Evolutionary conservation across 495 filamentous ascomycete genomes (phyloP), one percentile per base, ranked within the genome.

Genomic region (Neurospora discreta): DNA sequence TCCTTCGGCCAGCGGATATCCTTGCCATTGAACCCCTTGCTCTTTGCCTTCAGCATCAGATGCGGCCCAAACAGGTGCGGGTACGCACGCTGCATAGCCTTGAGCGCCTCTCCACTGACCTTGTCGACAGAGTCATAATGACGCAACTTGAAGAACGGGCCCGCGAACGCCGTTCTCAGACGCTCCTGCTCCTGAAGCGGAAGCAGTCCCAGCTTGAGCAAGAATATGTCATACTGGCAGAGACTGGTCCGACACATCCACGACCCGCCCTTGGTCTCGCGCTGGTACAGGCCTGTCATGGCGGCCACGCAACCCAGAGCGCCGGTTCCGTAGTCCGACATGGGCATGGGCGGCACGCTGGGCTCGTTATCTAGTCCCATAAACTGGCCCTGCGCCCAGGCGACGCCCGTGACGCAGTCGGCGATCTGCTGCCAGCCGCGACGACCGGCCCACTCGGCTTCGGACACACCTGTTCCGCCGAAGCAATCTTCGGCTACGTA

Each of bases 301-400:
- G 89, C 90, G 38, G 89, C 88, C 73, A 90, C 85, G 38, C 86
- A 86, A 26, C 90, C 90, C 80, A 91, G 87, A 73, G 77, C 83
- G 5, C 88, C 91, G 3, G 91, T 92, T 39, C 91, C 89, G 79
- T 95, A 93, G 81, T 93, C 92, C 43, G 89, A 92, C 83, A 92
- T 93, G 30, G 91, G 92, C 80, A 93, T 93, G 0, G 91, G 91
- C 68, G 91, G 92, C 0, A 93, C 87, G n/a, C 93, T 87, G 4
- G 91, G 91, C 73, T 89, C 88, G 10, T 52, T 52, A 13, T 85
- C 76, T 11, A 88, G 81, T 13, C 90, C 90, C 90, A 94, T 93
- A 79, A 89, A 90, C 60, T 86, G 72, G 11, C 91, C 91, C 78
- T 93, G 91, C 5, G 87, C 88, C 90, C 90, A 93, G 7, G 91